These are phyloP conservation scores for Papiliotrema laurentii DNA, from an alignment of 1,284 basidiomycete genomes.

Conservation along the genomic window DNA sequence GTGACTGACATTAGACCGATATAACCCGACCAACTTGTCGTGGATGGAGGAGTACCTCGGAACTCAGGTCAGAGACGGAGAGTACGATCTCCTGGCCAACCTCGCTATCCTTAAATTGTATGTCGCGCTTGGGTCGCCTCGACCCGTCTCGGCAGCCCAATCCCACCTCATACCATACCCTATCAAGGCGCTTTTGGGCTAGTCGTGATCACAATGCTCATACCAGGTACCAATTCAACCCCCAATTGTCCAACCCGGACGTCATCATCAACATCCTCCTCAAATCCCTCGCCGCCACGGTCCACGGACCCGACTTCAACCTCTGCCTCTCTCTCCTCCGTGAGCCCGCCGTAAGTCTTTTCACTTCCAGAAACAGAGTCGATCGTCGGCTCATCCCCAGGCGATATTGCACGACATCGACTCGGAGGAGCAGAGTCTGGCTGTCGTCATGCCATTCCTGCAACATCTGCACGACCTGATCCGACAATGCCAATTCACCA, in stretches of 20 bases:
- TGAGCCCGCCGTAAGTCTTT: conserved; percentile 34
- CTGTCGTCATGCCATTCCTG: conserved; percentile 68
- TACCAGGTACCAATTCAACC: conserved; percentile 90
- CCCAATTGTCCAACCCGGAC: conserved; percentile 85
- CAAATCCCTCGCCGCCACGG: conserved; percentile 82
- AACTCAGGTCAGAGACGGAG: conserved; percentile 79
- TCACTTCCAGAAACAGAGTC: background rate
- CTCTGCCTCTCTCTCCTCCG: conserved; percentile 74
- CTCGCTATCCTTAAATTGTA: conserved; percentile 73
- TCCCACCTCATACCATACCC: conserved; percentile 26
- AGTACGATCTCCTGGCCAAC: conserved; percentile 92
- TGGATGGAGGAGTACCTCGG: conserved; percentile 93
- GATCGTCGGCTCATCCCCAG: conserved; percentile 4
- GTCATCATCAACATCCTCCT: conserved; percentile 91
- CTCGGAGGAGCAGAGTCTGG: conserved; percentile 69
- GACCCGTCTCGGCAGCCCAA: too few species aligned
- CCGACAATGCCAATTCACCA: conserved; percentile 81
- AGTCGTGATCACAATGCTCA: conserved; percentile 5
- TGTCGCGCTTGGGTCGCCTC: too few species aligned
- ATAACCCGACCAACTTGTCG: conserved; percentile 88
- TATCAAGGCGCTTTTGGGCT: background rate
- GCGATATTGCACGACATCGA: conserved; percentile 51
- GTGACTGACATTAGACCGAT: too few species aligned
- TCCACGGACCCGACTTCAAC: conserved; percentile 71
- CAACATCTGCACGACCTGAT: conserved; percentile 70